Evolutionary conservation across 129 eudicot species (phyloP), one percentile per base, ranked within the genome.

Genomic region (Flaveria bidentis): DNA sequence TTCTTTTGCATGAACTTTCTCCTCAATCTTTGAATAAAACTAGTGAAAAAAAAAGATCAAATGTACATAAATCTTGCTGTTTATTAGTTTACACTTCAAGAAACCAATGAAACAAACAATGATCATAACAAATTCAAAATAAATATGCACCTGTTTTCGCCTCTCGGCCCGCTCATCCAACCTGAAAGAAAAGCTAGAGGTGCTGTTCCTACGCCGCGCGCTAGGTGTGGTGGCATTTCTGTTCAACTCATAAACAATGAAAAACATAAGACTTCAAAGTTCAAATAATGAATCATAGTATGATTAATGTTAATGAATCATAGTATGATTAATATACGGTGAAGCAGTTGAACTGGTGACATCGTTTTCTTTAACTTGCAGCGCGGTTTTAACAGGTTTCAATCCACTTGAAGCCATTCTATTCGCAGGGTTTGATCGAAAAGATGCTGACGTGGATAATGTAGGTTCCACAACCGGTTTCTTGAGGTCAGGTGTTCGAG

Each of bases 91-190:
- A 45, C 10, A 11, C 62, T 26, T 53, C 20, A 47, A 63, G 20
- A 63, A 56, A 17, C 4, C 4, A 12, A 39, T 50, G 50, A 46
- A 46, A 69, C 72, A 55, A 50, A 68, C 10, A 47, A 79, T n/a
- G 66, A 26, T 60, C 8, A 44, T 47, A 14, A 20, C 56, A 30
- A 70, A 15, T 28, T 50, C 47, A 23, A 60, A 4, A 18, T 14
- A 60, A 4, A 18, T 14, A 64, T 46, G 75, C 66, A 85, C 99
- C 92, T 89, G 92, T 84, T 82, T 89, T 68, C 99, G 82, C 70
- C 86, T 95, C 67, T 95, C 97, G 50, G 96, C 99, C 39, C 99
- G 96, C 76, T 89, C 90, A 64, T 91, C 89, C 86, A 86, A 81
- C 77, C 91, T 83, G 81, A 79, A 91, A 47, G 96, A 84, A 81